Evolutionary conservation across 2,329 filamentous ascomycete species (phyloP).

Genomic region (Fusarium nelsonii): DNA sequence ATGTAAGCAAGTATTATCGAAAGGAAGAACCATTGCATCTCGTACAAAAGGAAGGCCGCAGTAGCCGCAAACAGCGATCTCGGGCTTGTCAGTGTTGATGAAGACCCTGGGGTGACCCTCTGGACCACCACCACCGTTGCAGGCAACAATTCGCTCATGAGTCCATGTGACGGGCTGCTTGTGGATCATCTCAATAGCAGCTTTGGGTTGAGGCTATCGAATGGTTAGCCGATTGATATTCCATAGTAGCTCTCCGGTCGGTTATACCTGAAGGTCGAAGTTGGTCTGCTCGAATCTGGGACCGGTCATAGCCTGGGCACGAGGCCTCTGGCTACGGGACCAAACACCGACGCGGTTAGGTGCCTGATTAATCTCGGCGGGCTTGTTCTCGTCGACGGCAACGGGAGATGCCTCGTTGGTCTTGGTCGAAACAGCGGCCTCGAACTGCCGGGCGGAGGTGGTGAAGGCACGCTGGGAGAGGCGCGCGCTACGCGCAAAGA

Average conservation of each 20-base stretch:
- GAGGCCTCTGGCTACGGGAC: constrained; percentile 86
- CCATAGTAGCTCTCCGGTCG: constrained; percentile 10
- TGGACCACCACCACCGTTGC: constrained; percentile 92
- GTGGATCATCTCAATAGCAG: constrained; percentile 96
- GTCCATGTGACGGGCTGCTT: constrained; percentile 95
- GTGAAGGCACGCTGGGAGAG: constrained; percentile 62
- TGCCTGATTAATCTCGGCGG: constrained; percentile 76
- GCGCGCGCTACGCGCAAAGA: constrained; percentile 60
- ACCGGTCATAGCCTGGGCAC: constrained; percentile 88
- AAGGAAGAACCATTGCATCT: constrained; percentile 26
- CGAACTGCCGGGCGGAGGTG: constrained; percentile 61
- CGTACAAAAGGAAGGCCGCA: constrained; percentile 94
- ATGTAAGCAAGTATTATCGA: constrained; percentile 15
- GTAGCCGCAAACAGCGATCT: constrained; percentile 91
- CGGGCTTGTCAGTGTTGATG: constrained; percentile 97
- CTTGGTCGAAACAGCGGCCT: constrained; percentile 57
- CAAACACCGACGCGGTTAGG: constrained; percentile 87
- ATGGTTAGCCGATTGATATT: constrained; percentile 38
- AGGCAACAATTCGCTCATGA: constrained; percentile 82
- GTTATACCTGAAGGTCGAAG: constrained; percentile 86
- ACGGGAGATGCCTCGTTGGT: constrained; percentile 59
- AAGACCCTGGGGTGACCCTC: constrained; percentile 92
- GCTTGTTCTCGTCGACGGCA: constrained; percentile 57
- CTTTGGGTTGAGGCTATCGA: constrained; percentile 82
- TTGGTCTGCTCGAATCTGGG: constrained; percentile 98